Evolutionary conservation across 192 early-diverging fungal species (phyloP), one percentile per base, ranked within the genome.

Genomic region (Linnemannia zychae): DNA sequence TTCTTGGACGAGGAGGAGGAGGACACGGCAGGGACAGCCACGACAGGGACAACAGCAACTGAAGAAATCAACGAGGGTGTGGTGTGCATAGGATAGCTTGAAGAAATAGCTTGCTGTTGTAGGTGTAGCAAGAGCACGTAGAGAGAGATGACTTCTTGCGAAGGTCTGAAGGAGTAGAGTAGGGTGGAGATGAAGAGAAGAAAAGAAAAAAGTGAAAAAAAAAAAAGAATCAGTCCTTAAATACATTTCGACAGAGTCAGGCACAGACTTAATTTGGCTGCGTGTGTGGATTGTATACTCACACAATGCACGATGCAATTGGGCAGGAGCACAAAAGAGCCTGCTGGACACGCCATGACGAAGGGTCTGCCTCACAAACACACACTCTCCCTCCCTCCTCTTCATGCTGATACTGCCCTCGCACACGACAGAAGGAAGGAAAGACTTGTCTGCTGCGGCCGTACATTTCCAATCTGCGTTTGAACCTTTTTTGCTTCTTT

Each of bases 1-100:
- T 80, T 80, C 24, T 67, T 80, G 48, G 78, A 80, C 38, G n/a
- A 34, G 20, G 53, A 71, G 28, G 69, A 40, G 11, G 33, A 13
- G 40, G 75, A 24, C 9, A 38, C 38, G 52, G 69, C 33, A 28
- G 12, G 11, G 20, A 38, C 40, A 46, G 34, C n/a, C 46, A 18
- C 20, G 44, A 44, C 52, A 57, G 52, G 52, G 7, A 63, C 57
- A 31, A 28, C 9, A 15, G 57, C n/a, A 33, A n/a, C n/a, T n/a
- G 57, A 9, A 31, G 28, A 3, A 33, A 31, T 13, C 15, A 12
- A 63, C 12, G 57, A 9, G 11, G 57, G 12, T 63, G 28, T 3
- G 57, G 57, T 63, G 57, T 63, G 57, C 57, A 63, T 63, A 24
- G 28, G 28, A 63, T 63, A 31, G 12, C 3, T 28, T 5, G 48